Conservation (phyloP, 805 yeast genomes). For the Pichia insulana region DNA sequence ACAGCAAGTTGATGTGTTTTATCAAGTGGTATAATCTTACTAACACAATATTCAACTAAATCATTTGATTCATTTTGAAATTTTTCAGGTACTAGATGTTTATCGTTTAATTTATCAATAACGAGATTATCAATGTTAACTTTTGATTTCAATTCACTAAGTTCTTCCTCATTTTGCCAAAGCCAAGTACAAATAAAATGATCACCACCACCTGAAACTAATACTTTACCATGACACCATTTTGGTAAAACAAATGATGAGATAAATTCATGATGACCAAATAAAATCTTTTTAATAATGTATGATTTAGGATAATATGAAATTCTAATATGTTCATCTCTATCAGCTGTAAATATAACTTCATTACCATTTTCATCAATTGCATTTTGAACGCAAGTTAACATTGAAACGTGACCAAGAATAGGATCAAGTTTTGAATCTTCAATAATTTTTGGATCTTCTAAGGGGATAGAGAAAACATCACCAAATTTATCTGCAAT, state of each 20-base stretch:
- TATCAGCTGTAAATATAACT: conserved; percentile 70
- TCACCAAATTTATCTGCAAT: conserved; percentile 97
- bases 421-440: conserved; percentile 53
- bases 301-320: conserved; percentile 71
- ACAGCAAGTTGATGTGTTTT: conserved; percentile 30
- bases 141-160: conserved; percentile 35
- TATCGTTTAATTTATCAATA: conserved; percentile 36
- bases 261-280: conserved; percentile 81
- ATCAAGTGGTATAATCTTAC: conserved; percentile 25
- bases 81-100: conserved; percentile 57
- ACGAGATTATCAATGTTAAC: conserved; percentile 30
- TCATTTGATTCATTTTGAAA: conserved; percentile 45
- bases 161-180: conserved; percentile 41
- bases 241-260: conserved; percentile 52
- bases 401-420: conserved; percentile 94
- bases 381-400: conserved; percentile 60
- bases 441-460: conserved; percentile 25
- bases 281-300: conserved; percentile 72
- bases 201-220: conserved; percentile 92
- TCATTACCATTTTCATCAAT: conserved; percentile 33
- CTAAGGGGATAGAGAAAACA: conserved; percentile 56
- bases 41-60: conserved; percentile 44
- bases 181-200: conserved; percentile 66
- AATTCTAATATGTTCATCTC: conserved; percentile 92
- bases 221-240: conserved; percentile 36